Conservation (phyloP, 345 rosid species). For the Populus nigra region DNA sequence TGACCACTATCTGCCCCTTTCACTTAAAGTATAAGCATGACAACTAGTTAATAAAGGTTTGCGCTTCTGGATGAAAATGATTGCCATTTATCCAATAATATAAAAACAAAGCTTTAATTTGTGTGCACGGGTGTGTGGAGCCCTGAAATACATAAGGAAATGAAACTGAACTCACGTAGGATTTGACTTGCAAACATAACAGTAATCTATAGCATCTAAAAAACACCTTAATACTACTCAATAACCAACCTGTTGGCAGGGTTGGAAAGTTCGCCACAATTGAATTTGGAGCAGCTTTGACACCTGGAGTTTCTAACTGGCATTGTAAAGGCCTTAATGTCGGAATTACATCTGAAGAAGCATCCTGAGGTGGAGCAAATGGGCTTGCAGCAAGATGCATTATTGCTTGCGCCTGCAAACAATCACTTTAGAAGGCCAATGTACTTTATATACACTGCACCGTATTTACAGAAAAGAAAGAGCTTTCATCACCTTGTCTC, state of each 20-base stretch:
- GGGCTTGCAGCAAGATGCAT: constrained; percentile 43
- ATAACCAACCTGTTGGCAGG: constrained; percentile 27
- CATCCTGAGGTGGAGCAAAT: constrained; percentile 18
- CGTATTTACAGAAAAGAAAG: constrained; percentile 6
- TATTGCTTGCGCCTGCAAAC: constrained; percentile 39
- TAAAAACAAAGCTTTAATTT: neutral
- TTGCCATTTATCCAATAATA: neutral
- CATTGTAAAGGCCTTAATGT: constrained; percentile 26
- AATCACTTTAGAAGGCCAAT: constrained; percentile 12
- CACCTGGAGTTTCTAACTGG: constrained; percentile 24
- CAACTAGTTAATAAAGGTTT: constrained; percentile 7
- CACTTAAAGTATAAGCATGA: constrained; percentile 15
- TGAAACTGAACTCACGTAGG: neutral
- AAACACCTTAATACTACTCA: neutral
- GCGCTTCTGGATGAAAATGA: neutral
- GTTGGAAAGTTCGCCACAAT: constrained; percentile 18
- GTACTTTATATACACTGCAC: neutral
- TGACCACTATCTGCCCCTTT: constrained; percentile 20
- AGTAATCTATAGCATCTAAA: neutral
- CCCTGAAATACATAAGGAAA: neutral
- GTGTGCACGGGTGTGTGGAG: neutral
- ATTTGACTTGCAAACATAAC: neutral
- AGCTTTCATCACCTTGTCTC: constrained; percentile 29
- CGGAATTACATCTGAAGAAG: constrained; percentile 20
- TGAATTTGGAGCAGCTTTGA: constrained; percentile 21